Base-by-base conservation (phyloP, 2,329 filamentous ascomycete genomes). In the Alternaria sp. region DNA sequence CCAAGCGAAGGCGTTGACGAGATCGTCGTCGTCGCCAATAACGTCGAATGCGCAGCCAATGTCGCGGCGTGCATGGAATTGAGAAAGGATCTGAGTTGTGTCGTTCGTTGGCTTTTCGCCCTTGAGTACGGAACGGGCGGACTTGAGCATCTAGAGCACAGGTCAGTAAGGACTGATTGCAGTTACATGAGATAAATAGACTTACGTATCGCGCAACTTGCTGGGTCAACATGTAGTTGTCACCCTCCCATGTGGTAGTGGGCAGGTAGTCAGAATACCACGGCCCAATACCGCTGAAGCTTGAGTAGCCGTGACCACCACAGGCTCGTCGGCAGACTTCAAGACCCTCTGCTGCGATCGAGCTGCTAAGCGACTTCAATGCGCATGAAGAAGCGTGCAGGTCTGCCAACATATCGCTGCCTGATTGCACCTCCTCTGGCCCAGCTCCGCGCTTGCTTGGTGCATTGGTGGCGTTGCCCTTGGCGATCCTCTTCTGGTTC, bases 151-250 rank as follows among this genome's bases (percentile, higher is more conserved):
- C 82, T 86, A 28, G 6, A n/a, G 7, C 45, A 36, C 4, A 43
- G 17, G 44, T 70, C 44, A 70, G 59, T 54, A 19, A 36, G 9
- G 30, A 21, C 47, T 11, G 26, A 9, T 13, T 5, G 4, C 11
- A 13, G n/a, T 26, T 6, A 9, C 5, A 15, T 12, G 26, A 26
- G 26, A 28, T 28, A 4, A 28, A 11, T 11, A 49, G 13, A 80
- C 83, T 78, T 80, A 86, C 83, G 73, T 93, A 93, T 61, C 90
- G 87, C 3, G 90, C 89, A 3, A 93, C 91, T 81, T 93, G 91
- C 78, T 93, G 91, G 10, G 90, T 92, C 62, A 93, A 83, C 91
- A 93, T 93, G 82, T 91, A 93, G 83, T 92, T 93, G 81, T 93
- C 91, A 47, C 91, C 91, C 77, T 93, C 91, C 89, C 89, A 92